A percentile compares a stretch with the other conserved stretches of the same genome.
Conservation (phyloP, 2,329 filamentous ascomycete genomes). For the Neonectria coccinea region DNA sequence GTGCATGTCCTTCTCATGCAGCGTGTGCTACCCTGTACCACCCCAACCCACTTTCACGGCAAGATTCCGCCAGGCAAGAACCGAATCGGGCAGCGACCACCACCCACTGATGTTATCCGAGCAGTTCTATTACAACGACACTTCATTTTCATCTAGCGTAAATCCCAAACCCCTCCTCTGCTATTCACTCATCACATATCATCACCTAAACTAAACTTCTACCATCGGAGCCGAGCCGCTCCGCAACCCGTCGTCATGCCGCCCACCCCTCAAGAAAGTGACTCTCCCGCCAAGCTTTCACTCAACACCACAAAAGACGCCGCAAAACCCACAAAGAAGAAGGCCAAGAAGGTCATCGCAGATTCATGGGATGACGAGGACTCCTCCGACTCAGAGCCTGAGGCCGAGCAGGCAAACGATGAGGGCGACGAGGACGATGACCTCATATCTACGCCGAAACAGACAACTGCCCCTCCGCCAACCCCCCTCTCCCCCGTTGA, state of each 20-base stretch:
- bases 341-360: slow-evolving; percentile 47
- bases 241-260: slow-evolving; percentile 34
- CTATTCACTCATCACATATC: too few species aligned
- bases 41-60: not conserved
- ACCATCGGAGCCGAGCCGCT: not conserved
- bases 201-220: not conserved
- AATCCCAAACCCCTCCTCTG: not conserved
- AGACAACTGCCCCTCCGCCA: slow-evolving; percentile 68
- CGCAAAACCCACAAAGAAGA: slow-evolving; percentile 44
- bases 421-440: slow-evolving; percentile 34
- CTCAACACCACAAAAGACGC: slow-evolving; percentile 41
- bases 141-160: not conserved
- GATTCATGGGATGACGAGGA: slow-evolving; percentile 71
- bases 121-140: not conserved
- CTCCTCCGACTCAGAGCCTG: slow-evolving; percentile 57
- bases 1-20: not conserved
- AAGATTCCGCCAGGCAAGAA: slow-evolving; percentile 3
- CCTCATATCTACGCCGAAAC: slow-evolving; percentile 58
- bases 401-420: slow-evolving; percentile 46
- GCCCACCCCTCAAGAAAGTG: slow-evolving; percentile 37
- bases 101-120: not conserved
- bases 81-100: slow-evolving; percentile 12
- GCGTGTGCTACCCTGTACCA: slow-evolving; percentile 1
- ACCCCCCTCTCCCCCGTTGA: slow-evolving; percentile 70
- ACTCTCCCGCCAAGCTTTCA: slow-evolving; percentile 50